These are phyloP conservation scores for Fusarium palustre DNA, from an alignment of 2,329 filamentous ascomycete genomes.

Conservation along the genomic window DNA sequence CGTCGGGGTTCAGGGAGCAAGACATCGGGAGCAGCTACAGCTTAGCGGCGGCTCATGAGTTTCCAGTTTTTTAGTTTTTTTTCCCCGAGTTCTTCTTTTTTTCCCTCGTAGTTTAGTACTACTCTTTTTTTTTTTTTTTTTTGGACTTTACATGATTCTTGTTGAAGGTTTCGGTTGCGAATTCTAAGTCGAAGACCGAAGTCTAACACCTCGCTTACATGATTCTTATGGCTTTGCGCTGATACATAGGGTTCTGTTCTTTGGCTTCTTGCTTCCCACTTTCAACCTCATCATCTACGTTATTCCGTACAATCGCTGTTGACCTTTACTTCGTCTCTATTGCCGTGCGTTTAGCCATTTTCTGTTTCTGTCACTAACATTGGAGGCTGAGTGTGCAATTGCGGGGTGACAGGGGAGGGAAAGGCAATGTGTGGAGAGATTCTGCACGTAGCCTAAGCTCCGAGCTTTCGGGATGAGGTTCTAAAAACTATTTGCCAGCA, in stretches of 20 bases:
- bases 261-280: neutral
- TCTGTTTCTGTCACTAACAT: neutral
- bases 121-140: neutral
- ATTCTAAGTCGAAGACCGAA: too few relatives aligned
- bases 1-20: slow-evolving; percentile 26
- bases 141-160: too few relatives aligned
- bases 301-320: neutral
- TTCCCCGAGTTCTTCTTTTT: neutral
- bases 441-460: neutral
- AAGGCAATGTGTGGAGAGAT: slow-evolving; percentile 11
- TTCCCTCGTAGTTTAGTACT: neutral
- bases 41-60: slow-evolving; percentile 26
- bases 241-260: neutral
- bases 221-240: neutral
- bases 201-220: too few relatives aligned
- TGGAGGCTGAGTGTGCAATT: slow-evolving; percentile 13
- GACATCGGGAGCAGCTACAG: slow-evolving; percentile 10
- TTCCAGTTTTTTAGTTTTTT: slow-evolving; percentile 9
- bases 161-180: too few relatives aligned
- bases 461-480: neutral
- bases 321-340: neutral
- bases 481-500: neutral
- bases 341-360: slow-evolving; percentile 1
- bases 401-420: slow-evolving; percentile 22
- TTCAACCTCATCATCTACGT: neutral